Evolutionary conservation across 441 rosid genomes (phyloP), one percentile per base, ranked within the genome.

Genomic region (Pelargonium fulgidum): DNA sequence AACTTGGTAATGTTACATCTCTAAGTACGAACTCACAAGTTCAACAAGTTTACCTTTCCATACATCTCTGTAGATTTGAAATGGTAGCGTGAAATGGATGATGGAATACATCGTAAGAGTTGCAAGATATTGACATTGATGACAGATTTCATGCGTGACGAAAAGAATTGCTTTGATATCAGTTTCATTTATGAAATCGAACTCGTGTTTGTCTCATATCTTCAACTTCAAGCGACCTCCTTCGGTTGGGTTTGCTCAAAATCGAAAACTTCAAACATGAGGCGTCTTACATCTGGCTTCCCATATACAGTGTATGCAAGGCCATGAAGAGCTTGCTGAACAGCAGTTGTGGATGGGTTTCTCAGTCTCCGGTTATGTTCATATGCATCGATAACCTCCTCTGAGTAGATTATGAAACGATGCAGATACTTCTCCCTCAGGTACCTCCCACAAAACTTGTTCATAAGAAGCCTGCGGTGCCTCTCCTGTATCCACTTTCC

Each of bases 201-300:
- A 22, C 24, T 22, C 24, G 24, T 22, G 24, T 22, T 22, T 22
- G 24, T 22, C 24, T 22, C 24, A 22, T 22, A 22, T 22, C 24
- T 22, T 22, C 24, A 22, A 22, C 24, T 72, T 89, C 82, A 87
- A n/a, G 56, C 14, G 65, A 93, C 81, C 67, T 87, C 76, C 75
- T 93, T 93, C 3, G 99, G 97, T 77, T 86, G 99, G 44, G 79
- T 85, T 82, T 91, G 95, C 83, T 93, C 99, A 2, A 93, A 91
- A 83, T 91, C 93, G 62, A 93, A 93, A 76, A 91, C 91, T 73
- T 91, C 96, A 52, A 91, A 93, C 96, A 91, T 85, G 67, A 91
- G 91, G 66, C 97, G 87, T 45, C 99, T 77, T 2, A 91, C 97
- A 50, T 93, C 97, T 0, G 91, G 86, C 66, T 91, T 89, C 26